Percentiles rank a stretch among this genome's conserved stretches.
Conservation (phyloP, 2,329 filamentous ascomycete genomes). For the Arthroderma sp. region DNA sequence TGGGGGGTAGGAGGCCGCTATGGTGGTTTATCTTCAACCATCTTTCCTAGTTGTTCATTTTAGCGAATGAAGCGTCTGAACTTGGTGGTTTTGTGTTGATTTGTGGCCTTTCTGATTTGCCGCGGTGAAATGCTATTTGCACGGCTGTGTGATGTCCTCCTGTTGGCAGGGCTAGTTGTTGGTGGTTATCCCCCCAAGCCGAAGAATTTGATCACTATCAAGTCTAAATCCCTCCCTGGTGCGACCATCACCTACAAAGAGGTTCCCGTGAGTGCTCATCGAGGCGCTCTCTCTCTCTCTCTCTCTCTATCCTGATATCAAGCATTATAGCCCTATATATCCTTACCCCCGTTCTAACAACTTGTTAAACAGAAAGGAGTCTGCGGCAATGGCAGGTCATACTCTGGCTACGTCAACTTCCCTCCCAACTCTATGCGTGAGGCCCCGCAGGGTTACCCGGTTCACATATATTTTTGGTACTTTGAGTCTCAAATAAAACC, state of each 20-base stretch:
- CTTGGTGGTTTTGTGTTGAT: not conserved
- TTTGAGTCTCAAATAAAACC: conserved; percentile 31
- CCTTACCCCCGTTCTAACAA: not conserved
- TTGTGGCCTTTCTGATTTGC: not conserved
- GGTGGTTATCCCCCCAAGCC: not conserved
- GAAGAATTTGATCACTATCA: not conserved
- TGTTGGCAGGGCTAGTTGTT: not conserved
- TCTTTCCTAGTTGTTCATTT: not conserved
- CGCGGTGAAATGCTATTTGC: not conserved
- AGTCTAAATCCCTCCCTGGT: not conserved
- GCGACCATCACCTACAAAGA: conserved; percentile 5
- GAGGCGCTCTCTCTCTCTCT: no score
- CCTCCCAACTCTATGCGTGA: conserved; percentile 5
- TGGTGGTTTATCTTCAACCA: not conserved
- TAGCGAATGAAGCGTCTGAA: not conserved
- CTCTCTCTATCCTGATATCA: not conserved
- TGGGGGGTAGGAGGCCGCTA: not conserved
- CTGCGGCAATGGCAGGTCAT: conserved; percentile 4
- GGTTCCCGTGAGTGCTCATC: not conserved
- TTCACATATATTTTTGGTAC: conserved; percentile 39
- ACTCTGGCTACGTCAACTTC: conserved; percentile 5
- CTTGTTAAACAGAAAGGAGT: not conserved
- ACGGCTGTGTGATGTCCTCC: not conserved
- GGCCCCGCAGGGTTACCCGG: conserved; percentile 13
- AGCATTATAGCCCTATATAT: no score